Percentiles rank a stretch among this genome's conserved stretches.
These are phyloP conservation scores for Zygnema circumcarinatum DNA, from an alignment of 139 green algal genomes.

Conservation along the genomic window DNA sequence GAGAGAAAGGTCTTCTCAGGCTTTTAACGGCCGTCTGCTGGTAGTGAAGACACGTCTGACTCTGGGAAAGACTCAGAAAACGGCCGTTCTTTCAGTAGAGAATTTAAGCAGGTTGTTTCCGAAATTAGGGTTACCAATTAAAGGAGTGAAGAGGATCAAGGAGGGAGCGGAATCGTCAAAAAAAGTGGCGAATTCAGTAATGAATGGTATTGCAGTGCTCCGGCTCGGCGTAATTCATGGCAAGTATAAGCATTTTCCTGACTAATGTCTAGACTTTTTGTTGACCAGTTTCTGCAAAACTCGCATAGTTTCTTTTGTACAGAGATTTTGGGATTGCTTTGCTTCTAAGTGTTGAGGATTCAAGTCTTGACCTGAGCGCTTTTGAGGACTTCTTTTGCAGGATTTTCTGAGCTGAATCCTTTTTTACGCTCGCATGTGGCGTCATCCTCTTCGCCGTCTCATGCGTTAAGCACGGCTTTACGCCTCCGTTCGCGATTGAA, in stretches of 20 bases:
- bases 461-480: background rate
- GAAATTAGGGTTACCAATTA: background rate
- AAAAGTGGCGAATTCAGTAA: background rate
- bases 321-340: background rate
- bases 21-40: background rate
- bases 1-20: background rate
- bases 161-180: background rate
- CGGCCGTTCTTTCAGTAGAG: background rate
- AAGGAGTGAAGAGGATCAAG: background rate
- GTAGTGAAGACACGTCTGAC: background rate
- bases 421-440: background rate
- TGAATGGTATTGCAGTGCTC: too few species aligned
- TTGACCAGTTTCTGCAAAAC: too few species aligned
- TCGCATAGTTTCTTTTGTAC: too few species aligned
- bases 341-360: too few species aligned
- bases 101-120: background rate
- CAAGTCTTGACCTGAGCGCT: too few species aligned
- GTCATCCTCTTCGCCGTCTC: background rate
- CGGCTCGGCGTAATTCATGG: too few species aligned
- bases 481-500: background rate
- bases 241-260: too few species aligned
- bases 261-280: too few species aligned
- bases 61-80: background rate
- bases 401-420: background rate
- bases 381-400: background rate